phyloP scores from a whole-genome alignment of 257 asterid genomes.

The Euphrasia confusa region DNA sequence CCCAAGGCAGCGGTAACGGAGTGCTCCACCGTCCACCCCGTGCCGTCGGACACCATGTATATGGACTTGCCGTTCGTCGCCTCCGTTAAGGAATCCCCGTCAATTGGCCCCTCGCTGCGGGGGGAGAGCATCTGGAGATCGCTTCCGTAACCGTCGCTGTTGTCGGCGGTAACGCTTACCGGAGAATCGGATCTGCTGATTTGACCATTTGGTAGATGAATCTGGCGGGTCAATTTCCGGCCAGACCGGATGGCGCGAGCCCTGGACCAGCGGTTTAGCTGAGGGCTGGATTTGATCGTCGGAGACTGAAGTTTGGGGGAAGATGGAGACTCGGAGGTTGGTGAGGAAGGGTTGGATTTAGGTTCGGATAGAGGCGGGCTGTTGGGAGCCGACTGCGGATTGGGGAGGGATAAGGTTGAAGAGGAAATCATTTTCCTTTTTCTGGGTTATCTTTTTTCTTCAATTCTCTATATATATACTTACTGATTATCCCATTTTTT shows the following conservation, averaged over 20 bases:
- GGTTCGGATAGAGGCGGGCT: slow-evolving; percentile 21
- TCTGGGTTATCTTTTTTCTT: background rate
- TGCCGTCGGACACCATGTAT: slow-evolving; percentile 90
- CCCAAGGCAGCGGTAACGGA: slow-evolving; percentile 88
- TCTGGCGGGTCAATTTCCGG: slow-evolving; percentile 54
- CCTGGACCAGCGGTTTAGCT: slow-evolving; percentile 85
- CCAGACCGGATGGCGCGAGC: slow-evolving; percentile 88
- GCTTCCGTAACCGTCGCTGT: slow-evolving; percentile 20
- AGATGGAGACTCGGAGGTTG: slow-evolving; percentile 31
- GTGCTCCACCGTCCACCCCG: slow-evolving; percentile 97
- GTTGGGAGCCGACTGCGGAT: slow-evolving; percentile 26
- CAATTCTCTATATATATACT: no score
- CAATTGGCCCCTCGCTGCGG: slow-evolving; percentile 25
- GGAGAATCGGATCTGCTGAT: slow-evolving; percentile 24
- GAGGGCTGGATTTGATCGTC: slow-evolving; percentile 58
- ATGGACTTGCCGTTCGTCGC: slow-evolving; percentile 45
- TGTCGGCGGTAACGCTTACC: background rate
- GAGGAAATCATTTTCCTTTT: slow-evolving; percentile 36
- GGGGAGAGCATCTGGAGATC: slow-evolving; percentile 25
- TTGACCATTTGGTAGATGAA: slow-evolving; percentile 22
- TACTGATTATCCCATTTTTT: no score
- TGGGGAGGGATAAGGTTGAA: slow-evolving; percentile 32
- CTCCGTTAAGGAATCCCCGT: slow-evolving; percentile 28
- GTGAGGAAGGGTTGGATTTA: slow-evolving; percentile 27
- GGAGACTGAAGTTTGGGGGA: slow-evolving; percentile 37